These are phyloP conservation scores for Platismatia glauca DNA, from an alignment of 495 filamentous ascomycete species.

Conservation along the genomic window DNA sequence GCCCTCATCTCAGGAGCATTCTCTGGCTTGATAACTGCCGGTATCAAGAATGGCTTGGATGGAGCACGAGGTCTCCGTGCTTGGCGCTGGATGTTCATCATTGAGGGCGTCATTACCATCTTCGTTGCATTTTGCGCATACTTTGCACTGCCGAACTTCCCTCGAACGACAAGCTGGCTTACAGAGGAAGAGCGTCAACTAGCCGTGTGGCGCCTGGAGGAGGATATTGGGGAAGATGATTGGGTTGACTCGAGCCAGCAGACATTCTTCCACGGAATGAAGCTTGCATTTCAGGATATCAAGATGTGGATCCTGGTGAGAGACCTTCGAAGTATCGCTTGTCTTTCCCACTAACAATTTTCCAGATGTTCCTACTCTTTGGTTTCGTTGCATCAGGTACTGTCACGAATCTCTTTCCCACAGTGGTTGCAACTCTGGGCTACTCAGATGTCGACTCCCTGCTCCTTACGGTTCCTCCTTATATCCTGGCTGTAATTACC, in stretches of 20 bases:
- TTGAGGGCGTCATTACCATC: constrained; percentile 58
- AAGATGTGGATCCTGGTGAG: constrained; percentile 64
- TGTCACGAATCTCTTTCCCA: constrained; percentile 86
- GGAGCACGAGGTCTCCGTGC: constrained; percentile 38
- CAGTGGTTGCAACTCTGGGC: constrained; percentile 66
- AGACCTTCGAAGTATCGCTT: not conserved
- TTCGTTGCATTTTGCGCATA: constrained; percentile 43
- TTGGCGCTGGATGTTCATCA: constrained; percentile 70
- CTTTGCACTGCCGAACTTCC: constrained; percentile 68
- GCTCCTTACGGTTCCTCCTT: constrained; percentile 68
- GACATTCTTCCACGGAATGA: constrained; percentile 57
- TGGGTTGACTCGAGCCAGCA: constrained; percentile 56
- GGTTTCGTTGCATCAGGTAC: constrained; percentile 63
- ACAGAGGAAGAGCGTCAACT: constrained; percentile 59
- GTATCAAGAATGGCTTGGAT: constrained; percentile 40
- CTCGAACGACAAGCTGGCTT: constrained; percentile 67
- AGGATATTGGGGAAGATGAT: constrained; percentile 74
- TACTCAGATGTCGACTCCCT: constrained; percentile 60
- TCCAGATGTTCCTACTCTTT: constrained; percentile 55
- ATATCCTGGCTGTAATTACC: constrained; percentile 60
- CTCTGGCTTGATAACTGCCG: constrained; percentile 52
- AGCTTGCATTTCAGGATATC: constrained; percentile 59
- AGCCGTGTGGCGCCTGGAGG: constrained; percentile 60
- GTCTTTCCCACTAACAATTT: constrained; percentile 20
- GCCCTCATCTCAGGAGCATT: constrained; percentile 52